A percentile compares a stretch with the other conserved stretches of the same genome.
These are phyloP conservation scores for Macrolepiota dolichaula DNA, from an alignment of 768 basidiomycete species.

Conservation along the genomic window DNA sequence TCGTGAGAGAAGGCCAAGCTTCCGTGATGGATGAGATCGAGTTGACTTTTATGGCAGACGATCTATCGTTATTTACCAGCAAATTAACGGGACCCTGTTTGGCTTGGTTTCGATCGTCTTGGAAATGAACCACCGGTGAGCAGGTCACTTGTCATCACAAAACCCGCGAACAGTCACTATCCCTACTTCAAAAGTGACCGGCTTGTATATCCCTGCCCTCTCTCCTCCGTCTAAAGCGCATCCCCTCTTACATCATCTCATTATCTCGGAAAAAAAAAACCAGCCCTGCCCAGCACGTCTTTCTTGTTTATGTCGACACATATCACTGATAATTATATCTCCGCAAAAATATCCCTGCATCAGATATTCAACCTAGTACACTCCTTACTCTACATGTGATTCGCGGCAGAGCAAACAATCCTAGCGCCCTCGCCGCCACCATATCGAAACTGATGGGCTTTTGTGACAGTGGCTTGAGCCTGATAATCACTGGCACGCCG, in stretches of 20 bases:
- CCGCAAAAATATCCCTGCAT: background rate
- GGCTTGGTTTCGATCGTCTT: conserved; percentile 7
- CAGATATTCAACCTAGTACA: background rate
- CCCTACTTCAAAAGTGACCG: background rate
- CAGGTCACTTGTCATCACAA: conserved; percentile 7
- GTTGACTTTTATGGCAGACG: background rate
- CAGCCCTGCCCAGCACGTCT: background rate
- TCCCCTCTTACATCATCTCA: too few relatives aligned
- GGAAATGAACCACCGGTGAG: conserved; percentile 12
- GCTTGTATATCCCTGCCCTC: background rate
- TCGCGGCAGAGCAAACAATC: conserved; percentile 1
- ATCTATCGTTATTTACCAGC: background rate
- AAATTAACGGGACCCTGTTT: conserved; percentile 4
- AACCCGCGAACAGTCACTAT: conserved; percentile 2
- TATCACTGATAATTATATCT: background rate
- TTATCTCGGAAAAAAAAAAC: too few relatives aligned
- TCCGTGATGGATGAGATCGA: conserved; percentile 10
- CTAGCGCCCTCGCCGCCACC: background rate
- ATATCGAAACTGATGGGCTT: background rate
- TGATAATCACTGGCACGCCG: background rate
- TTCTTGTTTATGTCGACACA: background rate
- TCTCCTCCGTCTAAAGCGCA: conserved; percentile 1
- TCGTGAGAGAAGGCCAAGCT: conserved; percentile 5
- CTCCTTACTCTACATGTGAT: conserved; percentile 7
- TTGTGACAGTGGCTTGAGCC: conserved; percentile 4